Percentiles rank a stretch among this genome's conserved stretches.
Conservation (phyloP, 768 basidiomycete species). For the Coprinopsis strossmayeri region DNA sequence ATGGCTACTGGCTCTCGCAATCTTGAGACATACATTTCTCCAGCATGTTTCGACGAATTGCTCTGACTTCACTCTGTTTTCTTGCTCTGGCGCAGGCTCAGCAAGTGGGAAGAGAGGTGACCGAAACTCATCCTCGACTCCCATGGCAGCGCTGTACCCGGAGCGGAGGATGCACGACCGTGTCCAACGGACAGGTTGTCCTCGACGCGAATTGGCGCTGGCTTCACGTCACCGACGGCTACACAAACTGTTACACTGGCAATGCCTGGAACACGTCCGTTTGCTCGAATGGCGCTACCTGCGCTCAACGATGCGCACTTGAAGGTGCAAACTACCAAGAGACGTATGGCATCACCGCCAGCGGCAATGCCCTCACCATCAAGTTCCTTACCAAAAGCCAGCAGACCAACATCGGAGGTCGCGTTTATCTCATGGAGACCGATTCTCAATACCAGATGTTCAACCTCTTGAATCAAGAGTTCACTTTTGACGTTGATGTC, state of each 20-base stretch:
- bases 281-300: conserved; percentile 32
- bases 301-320: conserved; percentile 26
- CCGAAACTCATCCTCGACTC: conserved; percentile 37
- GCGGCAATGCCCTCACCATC: conserved; percentile 30
- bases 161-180: conserved; percentile 24
- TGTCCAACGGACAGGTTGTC: conserved; percentile 21
- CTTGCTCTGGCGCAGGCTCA: conserved; percentile 40
- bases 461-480: conserved; percentile 18
- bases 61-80: conserved; percentile 34
- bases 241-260: conserved; percentile 26
- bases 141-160: conserved; percentile 30
- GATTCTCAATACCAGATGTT: conserved; percentile 16
- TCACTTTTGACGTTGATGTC: conserved; percentile 18
- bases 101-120: conserved; percentile 39
- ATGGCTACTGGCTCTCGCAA: conserved; percentile 8
- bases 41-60: conserved; percentile 11
- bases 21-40: background rate
- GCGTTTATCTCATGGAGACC: conserved; percentile 16
- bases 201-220: conserved; percentile 43
- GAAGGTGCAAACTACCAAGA: conserved; percentile 29
- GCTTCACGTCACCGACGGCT: conserved; percentile 22
- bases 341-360: conserved; percentile 24
- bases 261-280: conserved; percentile 23
- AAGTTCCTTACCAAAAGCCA: conserved; percentile 27
- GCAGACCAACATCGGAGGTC: conserved; percentile 16